Base-by-base conservation (phyloP, 164 flowering plant species). In the Tinospora cordifolia region DNA sequence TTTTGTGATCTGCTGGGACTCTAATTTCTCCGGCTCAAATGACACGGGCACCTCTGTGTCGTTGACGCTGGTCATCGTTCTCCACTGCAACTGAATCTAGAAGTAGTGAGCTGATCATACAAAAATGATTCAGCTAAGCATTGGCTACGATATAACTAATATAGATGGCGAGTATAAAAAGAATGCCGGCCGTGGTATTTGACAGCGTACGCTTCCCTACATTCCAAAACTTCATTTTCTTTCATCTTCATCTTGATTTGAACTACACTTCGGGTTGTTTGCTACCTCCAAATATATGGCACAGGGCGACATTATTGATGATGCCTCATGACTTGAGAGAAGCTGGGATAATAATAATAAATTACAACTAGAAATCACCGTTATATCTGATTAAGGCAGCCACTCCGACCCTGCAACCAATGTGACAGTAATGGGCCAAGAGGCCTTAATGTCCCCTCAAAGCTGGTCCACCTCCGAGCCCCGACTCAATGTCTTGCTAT, bases 1-100 rank as follows among this genome's bases (percentile, higher is more conserved):
- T 17, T 25, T 65, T n/a, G 51, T 38, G 8, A 25, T n/a, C 4
- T 8, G 9, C 22, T 65, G 27, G 9, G 49, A 41, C 19, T 38
- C 51, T 40, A 65, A 65, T 41, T 19, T 65, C 47, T 65, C 26
- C 7, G 47, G 49, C 51, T 65, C 51, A 36, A 39, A 65, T 19
- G 68, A 65, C 24, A 11, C 3, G 17, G 68, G 49, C 22, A 65
- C 6, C 27, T 22, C 68, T 19, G 19, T 40, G 10, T 41, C 68
- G 2, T 65, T 41, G 44, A 10, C 51, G 40, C 15, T 51, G 21
- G 47, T 24, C 68, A 65, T 65, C 26, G 14, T 65, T 41, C 68
- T 9, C 51, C 8, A 13, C 66, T 0, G 26, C 66, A 64, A 64
- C 17, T 64, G 11, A 8, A 54, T 54, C 60, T 54, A 8, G 22